A percentile compares a stretch with the other conserved stretches of the same genome.
phyloP scores from a whole-genome alignment of 371 early-diverging fungal species.

The Phascolomyces articulosus region DNA sequence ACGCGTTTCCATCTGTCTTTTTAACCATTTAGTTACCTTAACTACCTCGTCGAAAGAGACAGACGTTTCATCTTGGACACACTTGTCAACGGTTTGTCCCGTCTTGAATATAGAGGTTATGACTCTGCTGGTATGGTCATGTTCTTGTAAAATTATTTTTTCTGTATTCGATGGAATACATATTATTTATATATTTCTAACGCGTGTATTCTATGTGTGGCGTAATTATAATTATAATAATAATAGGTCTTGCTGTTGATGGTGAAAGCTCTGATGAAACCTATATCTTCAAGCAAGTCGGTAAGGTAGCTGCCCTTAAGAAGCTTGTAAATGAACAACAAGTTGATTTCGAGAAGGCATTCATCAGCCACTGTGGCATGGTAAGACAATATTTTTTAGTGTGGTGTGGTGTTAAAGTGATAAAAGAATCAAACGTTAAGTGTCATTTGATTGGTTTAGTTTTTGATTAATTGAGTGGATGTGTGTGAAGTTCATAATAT shows the following conservation, averaged over 20 bases:
- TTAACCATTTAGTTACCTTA: slow-evolving; percentile 59
- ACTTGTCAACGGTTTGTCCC: slow-evolving; percentile 88
- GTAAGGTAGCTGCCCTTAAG: slow-evolving; percentile 91
- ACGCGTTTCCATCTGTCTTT: background rate
- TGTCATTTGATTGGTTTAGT: no score
- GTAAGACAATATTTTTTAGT: no score
- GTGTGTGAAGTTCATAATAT: background rate
- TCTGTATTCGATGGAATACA: no score
- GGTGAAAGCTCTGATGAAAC: slow-evolving; percentile 76
- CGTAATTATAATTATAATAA: background rate
- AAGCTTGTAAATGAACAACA: slow-evolving; percentile 72
- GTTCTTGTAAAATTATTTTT: background rate
- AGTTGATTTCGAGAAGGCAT: slow-evolving; percentile 72
- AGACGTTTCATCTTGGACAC: slow-evolving; percentile 85
- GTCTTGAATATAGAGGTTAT: slow-evolving; percentile 98
- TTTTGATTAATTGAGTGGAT: no score
- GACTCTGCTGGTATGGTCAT: slow-evolving; percentile 95
- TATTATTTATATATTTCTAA: background rate
- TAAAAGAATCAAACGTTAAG: no score
- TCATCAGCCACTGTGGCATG: slow-evolving; percentile 87
- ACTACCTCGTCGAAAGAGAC: slow-evolving; percentile 84
- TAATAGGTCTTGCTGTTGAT: slow-evolving; percentile 83
- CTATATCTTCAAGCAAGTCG: slow-evolving; percentile 88
- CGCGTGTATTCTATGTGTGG: background rate
- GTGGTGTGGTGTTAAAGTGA: no score